Conservation (phyloP, 2,329 filamentous ascomycete genomes). For the Graphium sp. region DNA sequence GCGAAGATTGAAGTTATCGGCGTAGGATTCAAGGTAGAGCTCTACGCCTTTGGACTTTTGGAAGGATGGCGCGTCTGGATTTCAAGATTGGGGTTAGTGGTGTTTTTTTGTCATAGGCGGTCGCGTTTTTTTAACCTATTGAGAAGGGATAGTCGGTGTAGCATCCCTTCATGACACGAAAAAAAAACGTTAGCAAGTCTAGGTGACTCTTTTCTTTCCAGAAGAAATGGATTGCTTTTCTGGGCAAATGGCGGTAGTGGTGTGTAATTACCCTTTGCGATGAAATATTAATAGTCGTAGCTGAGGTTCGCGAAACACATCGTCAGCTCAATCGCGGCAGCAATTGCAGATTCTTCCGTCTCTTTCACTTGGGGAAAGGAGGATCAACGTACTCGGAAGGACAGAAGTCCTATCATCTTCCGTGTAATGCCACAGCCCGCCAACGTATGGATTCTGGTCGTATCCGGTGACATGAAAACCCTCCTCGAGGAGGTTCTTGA, state of each 20-base stretch:
- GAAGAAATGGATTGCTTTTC: too few relatives aligned
- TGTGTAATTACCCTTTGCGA: constrained; percentile 11
- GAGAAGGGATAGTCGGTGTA: constrained; percentile 18
- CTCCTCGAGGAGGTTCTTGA: constrained; percentile 25
- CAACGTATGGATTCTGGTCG: constrained; percentile 20
- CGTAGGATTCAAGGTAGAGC: constrained; percentile 16
- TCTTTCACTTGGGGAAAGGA: neutral
- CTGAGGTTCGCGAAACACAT: too few relatives aligned
- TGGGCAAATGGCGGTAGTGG: too few relatives aligned
- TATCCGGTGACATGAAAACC: constrained; percentile 25
- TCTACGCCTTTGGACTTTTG: constrained; percentile 11
- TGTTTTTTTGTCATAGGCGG: too few relatives aligned
- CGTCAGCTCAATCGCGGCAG: too few relatives aligned
- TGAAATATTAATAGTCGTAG: constrained; percentile 15
- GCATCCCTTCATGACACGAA: constrained; percentile 11
- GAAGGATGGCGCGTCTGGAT: constrained; percentile 9
- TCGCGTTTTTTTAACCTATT: constrained; percentile 2
- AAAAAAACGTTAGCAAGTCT: neutral
- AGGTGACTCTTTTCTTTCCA: neutral
- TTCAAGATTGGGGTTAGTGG: too few relatives aligned
- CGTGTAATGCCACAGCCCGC: constrained; percentile 25
- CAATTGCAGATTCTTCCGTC: too few relatives aligned
- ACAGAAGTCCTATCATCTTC: constrained; percentile 18
- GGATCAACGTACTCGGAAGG: constrained; percentile 13
- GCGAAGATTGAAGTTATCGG: constrained; percentile 13